A percentile compares a stretch with the other conserved stretches of the same genome.
These are phyloP conservation scores for Leucocoprinus leucothites DNA, from an alignment of 768 basidiomycete species.

Conservation along the genomic window DNA sequence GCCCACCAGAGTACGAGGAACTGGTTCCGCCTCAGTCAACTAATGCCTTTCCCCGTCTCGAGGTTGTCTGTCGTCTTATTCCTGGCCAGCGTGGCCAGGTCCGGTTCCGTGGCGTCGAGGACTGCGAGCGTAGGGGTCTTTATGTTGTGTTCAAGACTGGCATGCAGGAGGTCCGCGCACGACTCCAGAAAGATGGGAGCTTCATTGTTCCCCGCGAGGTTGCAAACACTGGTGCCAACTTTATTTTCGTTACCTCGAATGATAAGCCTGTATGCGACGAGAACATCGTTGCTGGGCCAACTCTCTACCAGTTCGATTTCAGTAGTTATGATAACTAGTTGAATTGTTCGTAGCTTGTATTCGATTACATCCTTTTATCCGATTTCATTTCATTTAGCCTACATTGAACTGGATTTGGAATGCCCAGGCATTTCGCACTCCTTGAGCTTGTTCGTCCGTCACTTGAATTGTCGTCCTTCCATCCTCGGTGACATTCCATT, in stretches of 20 bases:
- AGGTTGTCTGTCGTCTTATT: slow-evolving; percentile 17
- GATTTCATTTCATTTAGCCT: not conserved
- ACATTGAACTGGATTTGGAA: slow-evolving; percentile 20
- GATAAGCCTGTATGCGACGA: slow-evolving; percentile 33
- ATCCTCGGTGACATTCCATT: slow-evolving; percentile 18
- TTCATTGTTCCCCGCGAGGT: slow-evolving; percentile 39
- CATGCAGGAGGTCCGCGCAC: slow-evolving; percentile 8
- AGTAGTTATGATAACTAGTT: slow-evolving; percentile 12
- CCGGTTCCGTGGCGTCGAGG: not conserved
- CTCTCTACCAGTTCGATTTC: slow-evolving; percentile 40
- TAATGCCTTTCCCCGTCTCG: slow-evolving; percentile 24
- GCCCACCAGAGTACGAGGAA: slow-evolving; percentile 48
- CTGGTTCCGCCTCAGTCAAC: slow-evolving; percentile 29
- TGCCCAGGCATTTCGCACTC: slow-evolving; percentile 23
- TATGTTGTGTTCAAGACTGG: slow-evolving; percentile 10
- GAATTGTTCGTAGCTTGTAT: not conserved
- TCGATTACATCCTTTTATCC: not conserved
- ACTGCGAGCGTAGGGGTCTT: not conserved
- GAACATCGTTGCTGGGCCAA: slow-evolving; percentile 55
- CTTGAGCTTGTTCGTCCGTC: slow-evolving; percentile 12
- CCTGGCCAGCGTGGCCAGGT: slow-evolving; percentile 15
- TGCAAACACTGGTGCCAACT: slow-evolving; percentile 41
- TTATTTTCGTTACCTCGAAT: slow-evolving; percentile 31
- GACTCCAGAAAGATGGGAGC: slow-evolving; percentile 20
- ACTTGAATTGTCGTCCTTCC: slow-evolving; percentile 28